Evolutionary conservation across 2,329 filamentous ascomycete genomes (phyloP), one percentile per base, ranked within the genome.

Genomic region (Alternaria ventricosa): DNA sequence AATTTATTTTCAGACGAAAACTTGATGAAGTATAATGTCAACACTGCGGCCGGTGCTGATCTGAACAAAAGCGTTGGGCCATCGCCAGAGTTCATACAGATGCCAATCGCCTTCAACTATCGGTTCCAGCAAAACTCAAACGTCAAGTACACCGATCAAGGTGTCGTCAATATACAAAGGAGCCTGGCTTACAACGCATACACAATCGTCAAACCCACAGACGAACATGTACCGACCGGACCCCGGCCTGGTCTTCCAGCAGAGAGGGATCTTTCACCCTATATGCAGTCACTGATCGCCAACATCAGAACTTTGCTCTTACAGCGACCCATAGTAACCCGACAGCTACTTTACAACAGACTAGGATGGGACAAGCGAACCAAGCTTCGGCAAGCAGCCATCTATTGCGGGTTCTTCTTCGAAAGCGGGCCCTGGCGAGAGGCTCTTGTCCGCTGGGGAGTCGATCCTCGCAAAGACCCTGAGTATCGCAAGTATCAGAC

Each of bases 371-470:
- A 85, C 53, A 84, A 84, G 62, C 83, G 85, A 25, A 83, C 84
- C 57, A 80, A 83, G 18, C 82, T 97, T 64, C 91, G 93, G 72
- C 87, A 91, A 75, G 92, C 92, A 50, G 87, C 94, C 56, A 91
- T 93, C 66, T 95, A 96, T 72, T 89, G 93, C 5, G 94, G 92
- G 9, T 99, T 97, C 81, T 93, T 94, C 80, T 97, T 98, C 84
- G 91, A 92, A 63, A 93, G 92, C 22, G 96, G 96, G 0, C 94
- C 96, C 0, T 99, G 93, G 91, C 88, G 93, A 67, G 94, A 98
- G 78, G 90, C 92, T 4, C 89, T 97, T 57, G 88, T 97, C 67
- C 89, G 87, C 50, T 96, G 94, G 78, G 95, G 95, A 10, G 81
- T 97, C 20, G 96, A 99, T 76, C 96, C 96, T 4, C 88, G 96